Evolutionary conservation across 75 land plant species (phyloP).

Genomic region (Cupressus sempervirens): DNA sequence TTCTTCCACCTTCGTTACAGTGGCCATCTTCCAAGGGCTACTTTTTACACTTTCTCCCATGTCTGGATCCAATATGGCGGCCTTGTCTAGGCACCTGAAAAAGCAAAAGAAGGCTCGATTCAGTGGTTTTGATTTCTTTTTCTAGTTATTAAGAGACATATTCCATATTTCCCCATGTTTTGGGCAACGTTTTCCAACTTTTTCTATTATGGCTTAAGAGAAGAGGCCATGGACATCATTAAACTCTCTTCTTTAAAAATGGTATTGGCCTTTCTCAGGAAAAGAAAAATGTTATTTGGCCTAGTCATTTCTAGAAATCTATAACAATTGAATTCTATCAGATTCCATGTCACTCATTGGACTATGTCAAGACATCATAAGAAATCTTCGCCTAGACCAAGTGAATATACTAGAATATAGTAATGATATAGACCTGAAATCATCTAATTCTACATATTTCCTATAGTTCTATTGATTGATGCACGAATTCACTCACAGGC

Average conservation of each 20-base stretch:
- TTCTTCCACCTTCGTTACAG: constrained; percentile 72
- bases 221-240: neutral
- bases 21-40: constrained; percentile 36
- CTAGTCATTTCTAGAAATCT: neutral
- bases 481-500: constrained; percentile 35
- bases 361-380: neutral
- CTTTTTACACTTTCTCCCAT: constrained; percentile 11
- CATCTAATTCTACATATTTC: neutral
- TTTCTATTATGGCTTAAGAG: neutral
- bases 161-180: neutral
- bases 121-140: neutral
- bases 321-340: neutral
- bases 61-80: constrained; percentile 36
- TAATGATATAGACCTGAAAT: neutral
- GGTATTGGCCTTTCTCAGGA: no score
- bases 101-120: neutral
- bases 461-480: neutral
- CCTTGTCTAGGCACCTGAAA: constrained; percentile 78
- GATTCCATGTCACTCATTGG: neutral
- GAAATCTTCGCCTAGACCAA: neutral
- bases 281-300: no score
- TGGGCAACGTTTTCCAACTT: neutral
- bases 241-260: neutral
- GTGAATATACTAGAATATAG: neutral
- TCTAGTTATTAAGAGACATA: neutral